These are phyloP conservation scores for Sparassis latifolia DNA, from an alignment of 1,284 basidiomycete species.

Conservation along the genomic window DNA sequence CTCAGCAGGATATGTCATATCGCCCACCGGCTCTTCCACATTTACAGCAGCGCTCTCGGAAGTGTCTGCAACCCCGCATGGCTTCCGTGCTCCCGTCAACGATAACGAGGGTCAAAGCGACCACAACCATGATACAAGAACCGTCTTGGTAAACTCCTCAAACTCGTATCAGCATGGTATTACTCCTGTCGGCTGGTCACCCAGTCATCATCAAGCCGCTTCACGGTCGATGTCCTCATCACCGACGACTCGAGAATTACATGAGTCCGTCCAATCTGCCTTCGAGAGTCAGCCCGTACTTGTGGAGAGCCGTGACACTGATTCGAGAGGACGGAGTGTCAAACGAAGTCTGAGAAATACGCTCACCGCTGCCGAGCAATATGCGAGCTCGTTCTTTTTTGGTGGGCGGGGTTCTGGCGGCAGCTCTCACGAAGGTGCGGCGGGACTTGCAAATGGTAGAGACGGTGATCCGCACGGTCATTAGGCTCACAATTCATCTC, in stretches of 20 bases:
- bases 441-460: slow-evolving; percentile 14
- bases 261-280: slow-evolving; percentile 37
- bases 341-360: slow-evolving; percentile 61
- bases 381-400: slow-evolving; percentile 57
- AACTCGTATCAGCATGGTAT: slow-evolving; percentile 21
- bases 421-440: slow-evolving; percentile 17
- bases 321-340: slow-evolving; percentile 48
- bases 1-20: slow-evolving; percentile 9
- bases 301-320: slow-evolving; percentile 26
- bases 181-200: slow-evolving; percentile 12
- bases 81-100: slow-evolving; percentile 6
- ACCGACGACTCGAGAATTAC: slow-evolving; percentile 30
- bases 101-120: slow-evolving; percentile 11
- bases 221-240: slow-evolving; percentile 19
- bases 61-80: slow-evolving; percentile 9
- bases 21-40: slow-evolving; percentile 1
- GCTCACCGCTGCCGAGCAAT: slow-evolving; percentile 60
- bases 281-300: slow-evolving; percentile 23
- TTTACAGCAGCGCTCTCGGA: slow-evolving; percentile 5
- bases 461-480: slow-evolving; percentile 22
- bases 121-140: slow-evolving; percentile 6
- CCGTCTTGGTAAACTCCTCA: slow-evolving; percentile 16
- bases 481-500: slow-evolving; percentile 4
- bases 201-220: slow-evolving; percentile 19
- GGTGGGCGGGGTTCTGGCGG: slow-evolving; percentile 31